Percentiles rank a stretch among this genome's conserved stretches.
These are phyloP conservation scores for Biscogniauxia mediterranea DNA, from an alignment of 2,329 filamentous ascomycete species.

Conservation along the genomic window DNA sequence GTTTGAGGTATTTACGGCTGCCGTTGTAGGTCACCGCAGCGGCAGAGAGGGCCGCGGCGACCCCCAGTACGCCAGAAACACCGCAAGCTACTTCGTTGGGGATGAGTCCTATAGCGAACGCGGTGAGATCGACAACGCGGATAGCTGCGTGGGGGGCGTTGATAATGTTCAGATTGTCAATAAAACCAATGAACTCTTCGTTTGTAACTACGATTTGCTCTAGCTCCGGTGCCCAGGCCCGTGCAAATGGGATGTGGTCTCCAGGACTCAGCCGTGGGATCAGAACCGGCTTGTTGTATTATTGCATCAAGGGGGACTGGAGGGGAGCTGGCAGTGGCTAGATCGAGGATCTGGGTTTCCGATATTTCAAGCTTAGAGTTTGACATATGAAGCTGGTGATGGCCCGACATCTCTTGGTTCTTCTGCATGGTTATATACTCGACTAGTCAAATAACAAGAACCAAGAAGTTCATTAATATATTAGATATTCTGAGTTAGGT, in stretches of 20 bases:
- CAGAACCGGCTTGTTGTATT: conserved; percentile 18
- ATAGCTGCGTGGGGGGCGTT: conserved; percentile 31
- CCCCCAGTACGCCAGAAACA: conserved; percentile 20
- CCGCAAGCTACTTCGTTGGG: conserved; percentile 28
- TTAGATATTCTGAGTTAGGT: too few relatives aligned
- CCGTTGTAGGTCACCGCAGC: conserved; percentile 25
- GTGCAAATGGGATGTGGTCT: conserved; percentile 24
- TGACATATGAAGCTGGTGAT: neutral
- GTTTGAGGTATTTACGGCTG: conserved; percentile 27
- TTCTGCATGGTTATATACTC: conserved; percentile 1
- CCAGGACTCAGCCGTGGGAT: conserved; percentile 24
- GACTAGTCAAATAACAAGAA: neutral
- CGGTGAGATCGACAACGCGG: conserved; percentile 24
- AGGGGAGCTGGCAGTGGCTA: conserved; percentile 17
- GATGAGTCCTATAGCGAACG: conserved; percentile 26
- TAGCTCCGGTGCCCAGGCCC: conserved; percentile 26
- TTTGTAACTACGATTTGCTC: conserved; percentile 22
- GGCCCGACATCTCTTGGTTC: conserved; percentile 6
- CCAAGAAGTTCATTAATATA: too few relatives aligned
- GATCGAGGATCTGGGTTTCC: conserved; percentile 15
- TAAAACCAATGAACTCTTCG: conserved; percentile 31
- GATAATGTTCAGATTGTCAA: conserved; percentile 38
- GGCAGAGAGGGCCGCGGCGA: conserved; percentile 21
- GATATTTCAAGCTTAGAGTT: conserved; percentile 1
- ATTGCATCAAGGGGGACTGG: conserved; percentile 4